Percentiles rank a stretch among this genome's conserved stretches.
Conservation (phyloP, 495 filamentous ascomycete genomes). For the Xylaria telfairii region DNA sequence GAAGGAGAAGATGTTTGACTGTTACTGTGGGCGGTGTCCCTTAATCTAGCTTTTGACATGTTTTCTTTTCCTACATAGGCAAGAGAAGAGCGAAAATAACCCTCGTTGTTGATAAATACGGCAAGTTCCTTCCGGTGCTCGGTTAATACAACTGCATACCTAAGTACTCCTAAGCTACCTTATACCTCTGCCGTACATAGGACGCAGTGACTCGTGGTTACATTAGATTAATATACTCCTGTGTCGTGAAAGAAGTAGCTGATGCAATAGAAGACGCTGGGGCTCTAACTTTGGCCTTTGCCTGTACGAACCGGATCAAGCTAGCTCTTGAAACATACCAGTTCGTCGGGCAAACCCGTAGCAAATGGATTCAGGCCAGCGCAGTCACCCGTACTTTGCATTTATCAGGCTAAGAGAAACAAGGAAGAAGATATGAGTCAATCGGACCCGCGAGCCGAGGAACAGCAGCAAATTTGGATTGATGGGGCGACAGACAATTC, state of each 20-base stretch:
- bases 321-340: constrained; percentile 33
- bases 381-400: constrained; percentile 31
- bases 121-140: background rate
- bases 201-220: background rate
- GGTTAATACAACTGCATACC: background rate
- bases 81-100: background rate
- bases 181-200: background rate
- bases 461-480: constrained; percentile 25
- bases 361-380: constrained; percentile 28
- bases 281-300: constrained; percentile 25
- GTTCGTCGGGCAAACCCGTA: constrained; percentile 26
- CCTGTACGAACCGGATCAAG: constrained; percentile 17
- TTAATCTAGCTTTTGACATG: constrained; percentile 1
- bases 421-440: constrained; percentile 27
- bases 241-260: constrained; percentile 29
- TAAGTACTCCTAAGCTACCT: background rate
- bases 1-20: constrained; percentile 17
- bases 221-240: constrained; percentile 25
- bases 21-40: constrained; percentile 20
- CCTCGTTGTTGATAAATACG: constrained; percentile 22
- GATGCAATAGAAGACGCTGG: constrained; percentile 39
- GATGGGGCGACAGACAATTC: constrained; percentile 25
- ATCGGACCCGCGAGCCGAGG: constrained; percentile 15
- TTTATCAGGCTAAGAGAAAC: constrained; percentile 35
- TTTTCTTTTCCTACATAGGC: constrained; percentile 20